Percentiles rank a stretch among this genome's conserved stretches.
Evolutionary conservation across 2,329 filamentous ascomycete genomes (phyloP).

Genomic region (Lasiodiplodia sp.): DNA sequence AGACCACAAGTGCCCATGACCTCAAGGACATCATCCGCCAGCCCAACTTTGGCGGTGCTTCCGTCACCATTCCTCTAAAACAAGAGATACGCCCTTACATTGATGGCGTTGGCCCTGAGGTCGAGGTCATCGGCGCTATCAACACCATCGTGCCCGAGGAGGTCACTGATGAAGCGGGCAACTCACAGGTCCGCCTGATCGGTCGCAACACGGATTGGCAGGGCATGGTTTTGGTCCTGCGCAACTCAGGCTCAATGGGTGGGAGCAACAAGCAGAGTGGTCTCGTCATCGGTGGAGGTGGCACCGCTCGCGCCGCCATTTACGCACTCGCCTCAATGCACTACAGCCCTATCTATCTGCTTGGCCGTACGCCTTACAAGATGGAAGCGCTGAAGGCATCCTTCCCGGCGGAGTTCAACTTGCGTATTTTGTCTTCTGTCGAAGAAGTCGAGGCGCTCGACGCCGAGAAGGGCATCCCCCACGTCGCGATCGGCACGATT

Average conservation of each 20-base stretch:
- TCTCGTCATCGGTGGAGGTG: slow-evolving; percentile 88
- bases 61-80: slow-evolving; percentile 95
- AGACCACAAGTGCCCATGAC: slow-evolving; percentile 70
- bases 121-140: slow-evolving; percentile 84
- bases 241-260: slow-evolving; percentile 64
- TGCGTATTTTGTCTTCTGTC: slow-evolving; percentile 67
- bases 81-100: slow-evolving; percentile 82
- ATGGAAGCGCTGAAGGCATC: slow-evolving; percentile 70
- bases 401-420: slow-evolving; percentile 77
- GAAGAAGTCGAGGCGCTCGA: slow-evolving; percentile 59
- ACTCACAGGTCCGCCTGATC: slow-evolving; percentile 62
- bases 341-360: slow-evolving; percentile 84
- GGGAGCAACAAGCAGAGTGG: slow-evolving; percentile 52
- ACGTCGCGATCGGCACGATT: slow-evolving; percentile 86
- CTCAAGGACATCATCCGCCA: slow-evolving; percentile 71
- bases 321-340: slow-evolving; percentile 85
- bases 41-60: slow-evolving; percentile 86
- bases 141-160: slow-evolving; percentile 83
- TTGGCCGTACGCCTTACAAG: slow-evolving; percentile 77
- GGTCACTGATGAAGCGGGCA: slow-evolving; percentile 48
- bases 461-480: slow-evolving; percentile 58
- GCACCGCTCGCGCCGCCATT: slow-evolving; percentile 89
- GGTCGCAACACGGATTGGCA: slow-evolving; percentile 97
- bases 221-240: slow-evolving; percentile 85
- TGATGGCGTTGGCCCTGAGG: slow-evolving; percentile 80